These are phyloP conservation scores for Colletotrichum lini DNA, from an alignment of 2,329 filamentous ascomycete genomes.

Conservation along the genomic window DNA sequence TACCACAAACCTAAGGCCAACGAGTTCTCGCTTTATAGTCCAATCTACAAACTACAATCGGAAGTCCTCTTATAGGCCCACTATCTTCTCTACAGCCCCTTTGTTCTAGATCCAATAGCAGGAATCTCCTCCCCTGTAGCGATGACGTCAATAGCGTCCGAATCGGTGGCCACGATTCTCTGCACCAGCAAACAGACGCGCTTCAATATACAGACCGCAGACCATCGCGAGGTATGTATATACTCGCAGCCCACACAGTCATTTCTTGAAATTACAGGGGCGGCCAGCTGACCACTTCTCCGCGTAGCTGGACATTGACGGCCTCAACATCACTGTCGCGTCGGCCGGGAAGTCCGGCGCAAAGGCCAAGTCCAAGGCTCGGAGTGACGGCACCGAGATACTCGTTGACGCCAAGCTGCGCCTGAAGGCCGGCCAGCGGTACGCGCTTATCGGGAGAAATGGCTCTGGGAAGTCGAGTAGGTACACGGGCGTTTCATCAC, in stretches of 20 bases:
- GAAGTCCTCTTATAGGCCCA: background rate
- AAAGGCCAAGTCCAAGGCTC: constrained; percentile 66
- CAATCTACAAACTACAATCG: no score
- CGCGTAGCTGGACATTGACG: constrained; percentile 75
- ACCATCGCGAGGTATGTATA: constrained; percentile 66
- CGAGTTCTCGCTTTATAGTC: no score
- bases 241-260: no score
- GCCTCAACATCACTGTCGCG: constrained; percentile 77
- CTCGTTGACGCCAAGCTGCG: constrained; percentile 78
- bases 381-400: constrained; percentile 72
- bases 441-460: constrained; percentile 85
- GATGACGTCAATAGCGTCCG: constrained; percentile 65
- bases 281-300: constrained; percentile 46
- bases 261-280: background rate
- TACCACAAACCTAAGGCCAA: no score
- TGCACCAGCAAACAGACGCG: constrained; percentile 78
- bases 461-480: constrained; percentile 86
- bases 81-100: background rate
- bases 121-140: background rate
- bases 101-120: background rate
- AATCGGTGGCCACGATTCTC: constrained; percentile 68
- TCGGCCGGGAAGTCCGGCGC: constrained; percentile 59
- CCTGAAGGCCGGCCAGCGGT: constrained; percentile 80
- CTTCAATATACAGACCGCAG: constrained; percentile 72
- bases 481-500: constrained; percentile 43